phyloP scores from a whole-genome alignment of 192 early-diverging fungal species.

The Coemansia sp. region DNA sequence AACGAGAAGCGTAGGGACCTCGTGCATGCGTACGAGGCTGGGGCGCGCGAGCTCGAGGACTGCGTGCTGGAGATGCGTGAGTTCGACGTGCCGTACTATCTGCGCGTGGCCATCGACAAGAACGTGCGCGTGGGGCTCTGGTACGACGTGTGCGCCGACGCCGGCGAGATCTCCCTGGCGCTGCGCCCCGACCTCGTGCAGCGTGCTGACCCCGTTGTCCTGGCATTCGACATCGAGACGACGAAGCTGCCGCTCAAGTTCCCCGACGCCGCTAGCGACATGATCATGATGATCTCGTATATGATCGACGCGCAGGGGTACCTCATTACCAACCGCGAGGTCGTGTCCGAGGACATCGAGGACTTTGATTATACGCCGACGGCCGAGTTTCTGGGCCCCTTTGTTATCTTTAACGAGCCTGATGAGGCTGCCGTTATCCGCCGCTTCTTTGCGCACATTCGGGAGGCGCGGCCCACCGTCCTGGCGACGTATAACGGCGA shows the following conservation, averaged over 20 bases:
- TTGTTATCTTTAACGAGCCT: constrained; percentile 93
- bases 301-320: constrained; percentile 99
- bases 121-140: constrained; percentile 93
- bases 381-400: constrained; percentile 91
- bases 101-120: constrained; percentile 91
- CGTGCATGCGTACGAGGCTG: constrained; percentile 61
- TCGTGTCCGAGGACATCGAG: constrained; percentile 93
- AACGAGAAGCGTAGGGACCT: constrained; percentile 67
- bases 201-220: constrained; percentile 90
- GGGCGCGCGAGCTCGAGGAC: constrained; percentile 55
- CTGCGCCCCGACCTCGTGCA: constrained; percentile 80
- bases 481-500: constrained; percentile 99
- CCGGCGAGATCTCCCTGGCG: constrained; percentile 62
- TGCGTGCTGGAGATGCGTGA: constrained; percentile 91
- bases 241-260: constrained; percentile 98
- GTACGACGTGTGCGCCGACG: constrained; percentile 79
- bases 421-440: constrained; percentile 78
- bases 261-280: constrained; percentile 85
- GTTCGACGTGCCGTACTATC: constrained; percentile 96
- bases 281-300: constrained; percentile 99
- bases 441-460: constrained; percentile 93
- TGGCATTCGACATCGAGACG: constrained; percentile 98
- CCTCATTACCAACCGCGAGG: constrained; percentile 95
- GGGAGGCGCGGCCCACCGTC: constrained; percentile 78
- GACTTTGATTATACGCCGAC: constrained; percentile 99